Conservation (phyloP, 2,329 filamentous ascomycete genomes). For the Rhynchosporium agropyri region DNA sequence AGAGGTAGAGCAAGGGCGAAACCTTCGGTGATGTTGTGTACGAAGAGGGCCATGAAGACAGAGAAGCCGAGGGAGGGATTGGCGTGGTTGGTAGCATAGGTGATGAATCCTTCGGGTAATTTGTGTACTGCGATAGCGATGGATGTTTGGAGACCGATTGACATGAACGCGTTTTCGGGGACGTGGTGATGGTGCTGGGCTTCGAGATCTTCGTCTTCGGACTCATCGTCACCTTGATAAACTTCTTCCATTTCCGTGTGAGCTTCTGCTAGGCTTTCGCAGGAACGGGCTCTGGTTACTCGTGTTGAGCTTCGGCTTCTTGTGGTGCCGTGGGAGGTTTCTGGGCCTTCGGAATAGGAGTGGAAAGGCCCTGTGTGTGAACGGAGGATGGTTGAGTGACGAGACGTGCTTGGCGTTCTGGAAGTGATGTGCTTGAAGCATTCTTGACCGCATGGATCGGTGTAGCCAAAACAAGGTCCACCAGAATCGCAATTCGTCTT, state of each 20-base stretch:
- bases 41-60: slow-evolving; percentile 93
- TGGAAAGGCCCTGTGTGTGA: slow-evolving; percentile 26
- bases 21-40: slow-evolving; percentile 97
- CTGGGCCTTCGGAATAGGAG: slow-evolving; percentile 1
- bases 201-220: slow-evolving; percentile 35
- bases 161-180: slow-evolving; percentile 88
- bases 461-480: slow-evolving; percentile 65
- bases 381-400: slow-evolving; percentile 22
- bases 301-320: slow-evolving; percentile 10
- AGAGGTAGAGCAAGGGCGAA: slow-evolving; percentile 92
- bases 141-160: slow-evolving; percentile 93
- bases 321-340: background rate
- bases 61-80: slow-evolving; percentile 86
- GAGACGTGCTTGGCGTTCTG: slow-evolving; percentile 36
- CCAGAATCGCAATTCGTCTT: slow-evolving; percentile 63
- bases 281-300: slow-evolving; percentile 20
- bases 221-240: slow-evolving; percentile 5
- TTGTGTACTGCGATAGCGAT: slow-evolving; percentile 96
- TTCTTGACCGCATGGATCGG: slow-evolving; percentile 66
- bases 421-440: slow-evolving; percentile 61
- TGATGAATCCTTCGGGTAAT: slow-evolving; percentile 84
- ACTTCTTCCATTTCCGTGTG: slow-evolving; percentile 23
- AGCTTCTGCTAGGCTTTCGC: slow-evolving; percentile 17
- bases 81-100: slow-evolving; percentile 95
- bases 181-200: slow-evolving; percentile 85